A percentile compares a stretch with the other conserved stretches of the same genome.
Evolutionary conservation across 495 filamentous ascomycete genomes (phyloP).

Genomic region (Friedmanniomyces simplex): DNA sequence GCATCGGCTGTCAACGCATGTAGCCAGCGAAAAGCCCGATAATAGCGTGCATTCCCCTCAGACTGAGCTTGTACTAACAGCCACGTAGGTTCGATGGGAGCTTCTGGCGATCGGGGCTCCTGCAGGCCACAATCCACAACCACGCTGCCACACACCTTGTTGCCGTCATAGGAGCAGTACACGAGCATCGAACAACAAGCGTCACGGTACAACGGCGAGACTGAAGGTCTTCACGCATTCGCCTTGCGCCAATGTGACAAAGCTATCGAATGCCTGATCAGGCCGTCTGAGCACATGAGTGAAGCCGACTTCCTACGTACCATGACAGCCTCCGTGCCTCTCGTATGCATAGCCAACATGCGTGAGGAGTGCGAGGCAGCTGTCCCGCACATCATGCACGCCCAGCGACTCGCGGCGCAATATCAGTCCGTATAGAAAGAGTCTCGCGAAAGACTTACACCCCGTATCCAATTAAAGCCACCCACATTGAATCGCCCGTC

Average conservation of each 20-base stretch:
- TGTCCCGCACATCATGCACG: not conserved
- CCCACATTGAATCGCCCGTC: not conserved
- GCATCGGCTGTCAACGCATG: no score
- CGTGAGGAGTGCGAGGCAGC: not conserved
- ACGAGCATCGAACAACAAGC: conserved; percentile 1
- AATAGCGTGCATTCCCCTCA: not conserved
- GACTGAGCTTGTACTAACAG: not conserved
- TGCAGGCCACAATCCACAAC: not conserved
- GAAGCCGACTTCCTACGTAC: not conserved
- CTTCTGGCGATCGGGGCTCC: not conserved
- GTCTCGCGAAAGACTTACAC: not conserved
- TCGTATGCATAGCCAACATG: not conserved
- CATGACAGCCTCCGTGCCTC: not conserved
- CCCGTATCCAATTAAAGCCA: not conserved
- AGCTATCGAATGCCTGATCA: not conserved
- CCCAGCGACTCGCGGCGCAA: not conserved
- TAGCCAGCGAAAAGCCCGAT: not conserved
- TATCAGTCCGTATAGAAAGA: not conserved
- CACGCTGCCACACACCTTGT: not conserved
- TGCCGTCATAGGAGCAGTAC: not conserved
- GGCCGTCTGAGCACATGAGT: not conserved
- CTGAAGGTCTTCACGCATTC: not conserved
- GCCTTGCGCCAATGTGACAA: conserved; percentile 5
- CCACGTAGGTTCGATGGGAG: not conserved
- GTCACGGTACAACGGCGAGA: not conserved